phyloP scores from a whole-genome alignment of 768 basidiomycete genomes.

The Erythrobasidium yunnanense region DNA sequence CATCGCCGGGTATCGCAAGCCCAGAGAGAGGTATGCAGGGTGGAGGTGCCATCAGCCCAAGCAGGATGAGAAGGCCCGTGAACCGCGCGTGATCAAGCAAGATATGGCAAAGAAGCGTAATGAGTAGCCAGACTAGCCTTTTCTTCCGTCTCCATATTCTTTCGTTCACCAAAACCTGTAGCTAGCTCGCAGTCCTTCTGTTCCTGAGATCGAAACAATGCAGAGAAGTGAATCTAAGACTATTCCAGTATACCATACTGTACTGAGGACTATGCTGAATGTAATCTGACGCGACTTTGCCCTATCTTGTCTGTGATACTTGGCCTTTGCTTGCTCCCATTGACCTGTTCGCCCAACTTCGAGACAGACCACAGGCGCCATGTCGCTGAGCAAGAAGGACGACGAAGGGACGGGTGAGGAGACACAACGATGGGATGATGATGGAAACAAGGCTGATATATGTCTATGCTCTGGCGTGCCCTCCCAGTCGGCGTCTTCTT shows the following conservation, averaged over 20 bases:
- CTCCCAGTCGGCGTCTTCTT: slow-evolving; percentile 42
- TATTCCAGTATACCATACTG: too few relatives aligned
- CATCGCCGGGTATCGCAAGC: neutral
- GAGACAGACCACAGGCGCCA: neutral
- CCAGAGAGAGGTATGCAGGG: slow-evolving; percentile 17
- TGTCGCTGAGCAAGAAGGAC: slow-evolving; percentile 27
- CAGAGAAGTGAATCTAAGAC: too few relatives aligned
- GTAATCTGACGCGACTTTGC: too few relatives aligned
- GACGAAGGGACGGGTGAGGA: slow-evolving; percentile 23
- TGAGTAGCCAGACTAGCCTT: neutral
- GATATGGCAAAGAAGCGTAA: neutral
- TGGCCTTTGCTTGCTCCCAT: too few relatives aligned
- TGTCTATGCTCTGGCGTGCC: neutral
- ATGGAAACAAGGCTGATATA: neutral
- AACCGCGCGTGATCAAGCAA: neutral
- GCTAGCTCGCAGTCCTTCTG: too few relatives aligned
- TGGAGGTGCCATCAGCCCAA: slow-evolving; percentile 14
- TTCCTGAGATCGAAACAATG: too few relatives aligned
- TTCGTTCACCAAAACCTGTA: neutral
- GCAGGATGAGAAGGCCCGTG: neutral
- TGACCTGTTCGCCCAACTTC: too few relatives aligned
- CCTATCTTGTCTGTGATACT: too few relatives aligned
- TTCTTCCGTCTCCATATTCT: neutral
- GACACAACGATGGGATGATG: neutral
- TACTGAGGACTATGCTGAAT: too few relatives aligned